phyloP scores from a whole-genome alignment of 1,284 basidiomycete genomes.

The Sanghuangporus weigelae region DNA sequence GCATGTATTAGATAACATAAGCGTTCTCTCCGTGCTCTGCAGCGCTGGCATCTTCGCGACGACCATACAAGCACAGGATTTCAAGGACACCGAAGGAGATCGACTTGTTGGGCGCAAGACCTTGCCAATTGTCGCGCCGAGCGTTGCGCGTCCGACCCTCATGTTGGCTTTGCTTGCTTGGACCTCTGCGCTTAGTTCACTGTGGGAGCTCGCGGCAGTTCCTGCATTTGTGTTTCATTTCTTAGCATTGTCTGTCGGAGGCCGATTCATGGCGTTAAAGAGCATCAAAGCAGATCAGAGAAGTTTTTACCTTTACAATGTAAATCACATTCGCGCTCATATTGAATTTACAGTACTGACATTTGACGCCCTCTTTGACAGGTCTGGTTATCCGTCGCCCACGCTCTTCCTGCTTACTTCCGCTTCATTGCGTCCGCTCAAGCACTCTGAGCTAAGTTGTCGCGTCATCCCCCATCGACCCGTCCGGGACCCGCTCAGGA shows the following conservation, averaged over 20 bases:
- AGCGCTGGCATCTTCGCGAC: slow-evolving; percentile 29
- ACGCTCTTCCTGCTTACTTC: slow-evolving; percentile 14
- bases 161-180: slow-evolving; percentile 4
- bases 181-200: slow-evolving; percentile 6
- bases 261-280: slow-evolving; percentile 5
- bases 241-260: slow-evolving; percentile 8
- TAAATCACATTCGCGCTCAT: neutral
- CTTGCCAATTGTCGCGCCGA: slow-evolving; percentile 33
- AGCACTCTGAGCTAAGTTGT: neutral
- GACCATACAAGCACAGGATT: slow-evolving; percentile 39
- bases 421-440: neutral
- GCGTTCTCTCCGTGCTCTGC: slow-evolving; percentile 22
- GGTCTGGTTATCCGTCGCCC: slow-evolving; percentile 19
- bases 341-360: neutral
- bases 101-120: slow-evolving; percentile 32
- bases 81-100: slow-evolving; percentile 37
- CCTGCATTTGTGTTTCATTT: slow-evolving; percentile 1
- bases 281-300: slow-evolving; percentile 10
- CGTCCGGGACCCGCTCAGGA: neutral
- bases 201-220: slow-evolving; percentile 1
- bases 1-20: slow-evolving; percentile 21
- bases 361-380: neutral
- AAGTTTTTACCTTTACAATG: slow-evolving; percentile 13
- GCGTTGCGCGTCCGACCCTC: slow-evolving; percentile 9
- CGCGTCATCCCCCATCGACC: neutral